Percentiles rank a stretch among this genome's conserved stretches.
phyloP scores from a whole-genome alignment of 345 rosid species.

The Hypericum androsaemum region DNA sequence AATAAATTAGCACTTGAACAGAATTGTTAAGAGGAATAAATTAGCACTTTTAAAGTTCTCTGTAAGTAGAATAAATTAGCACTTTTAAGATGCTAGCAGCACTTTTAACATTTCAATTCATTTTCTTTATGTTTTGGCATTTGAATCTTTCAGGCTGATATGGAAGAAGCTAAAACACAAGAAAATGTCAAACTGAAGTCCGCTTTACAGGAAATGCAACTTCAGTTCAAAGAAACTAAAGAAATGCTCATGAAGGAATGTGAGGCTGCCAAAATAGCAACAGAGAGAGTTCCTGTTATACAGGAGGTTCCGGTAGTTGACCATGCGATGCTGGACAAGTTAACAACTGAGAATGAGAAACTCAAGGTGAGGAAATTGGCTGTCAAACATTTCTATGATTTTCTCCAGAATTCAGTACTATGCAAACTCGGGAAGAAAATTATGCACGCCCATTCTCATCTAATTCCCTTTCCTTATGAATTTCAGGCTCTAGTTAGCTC shows the following conservation, averaged over 20 bases:
- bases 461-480: slow-evolving; percentile 10
- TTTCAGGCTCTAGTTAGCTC: slow-evolving; percentile 70
- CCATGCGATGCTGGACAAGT: slow-evolving; percentile 60
- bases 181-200: slow-evolving; percentile 77
- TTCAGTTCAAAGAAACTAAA: slow-evolving; percentile 78
- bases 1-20: too few relatives aligned
- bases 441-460: neutral
- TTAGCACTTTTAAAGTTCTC: too few relatives aligned
- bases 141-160: slow-evolving; percentile 48
- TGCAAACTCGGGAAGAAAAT: too few relatives aligned
- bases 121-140: slow-evolving; percentile 1
- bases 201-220: slow-evolving; percentile 70
- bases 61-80: too few relatives aligned
- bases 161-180: slow-evolving; percentile 89
- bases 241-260: slow-evolving; percentile 62
- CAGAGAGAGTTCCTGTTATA: slow-evolving; percentile 63
- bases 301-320: slow-evolving; percentile 87
- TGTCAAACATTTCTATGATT: slow-evolving; percentile 6
- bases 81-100: neutral
- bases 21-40: too few relatives aligned
- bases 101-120: neutral
- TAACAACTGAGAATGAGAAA: slow-evolving; percentile 76
- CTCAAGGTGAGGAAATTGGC: slow-evolving; percentile 55
- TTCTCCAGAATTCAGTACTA: too few relatives aligned
- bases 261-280: slow-evolving; percentile 56